Evolutionary conservation across 164 flowering plant species (phyloP).

Genomic region (Echeveria elegans): DNA sequence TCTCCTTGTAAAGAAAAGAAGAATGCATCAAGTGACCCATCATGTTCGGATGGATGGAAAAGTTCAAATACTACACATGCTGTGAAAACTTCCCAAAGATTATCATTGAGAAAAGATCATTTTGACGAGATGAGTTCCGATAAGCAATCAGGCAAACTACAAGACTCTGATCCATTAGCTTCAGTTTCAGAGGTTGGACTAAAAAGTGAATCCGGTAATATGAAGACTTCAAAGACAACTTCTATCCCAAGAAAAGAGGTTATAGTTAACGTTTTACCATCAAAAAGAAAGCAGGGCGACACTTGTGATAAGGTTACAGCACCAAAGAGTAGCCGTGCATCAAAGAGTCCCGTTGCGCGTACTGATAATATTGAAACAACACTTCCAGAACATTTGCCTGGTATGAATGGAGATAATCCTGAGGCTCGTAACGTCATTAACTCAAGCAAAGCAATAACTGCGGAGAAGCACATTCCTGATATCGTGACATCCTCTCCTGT

Average conservation of each 20-base stretch:
- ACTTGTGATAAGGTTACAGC: conserved; percentile 21
- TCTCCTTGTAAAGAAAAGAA: neutral
- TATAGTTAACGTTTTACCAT: conserved; percentile 18
- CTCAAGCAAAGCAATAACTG: too few species aligned
- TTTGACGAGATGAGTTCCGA: neutral
- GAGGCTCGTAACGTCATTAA: too few species aligned
- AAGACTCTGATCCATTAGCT: neutral
- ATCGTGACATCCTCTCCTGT: too few species aligned
- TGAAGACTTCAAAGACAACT: conserved; percentile 7
- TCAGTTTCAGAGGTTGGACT: neutral
- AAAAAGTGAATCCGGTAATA: conserved; percentile 11
- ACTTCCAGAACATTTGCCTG: too few species aligned
- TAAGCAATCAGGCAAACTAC: neutral
- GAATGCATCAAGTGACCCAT: neutral
- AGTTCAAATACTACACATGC: neutral
- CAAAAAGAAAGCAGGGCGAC: conserved; percentile 23
- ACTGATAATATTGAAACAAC: too few species aligned
- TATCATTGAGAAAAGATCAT: neutral
- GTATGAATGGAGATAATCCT: too few species aligned
- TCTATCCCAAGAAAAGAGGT: conserved; percentile 15
- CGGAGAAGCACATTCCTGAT: too few species aligned
- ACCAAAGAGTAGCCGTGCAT: conserved; percentile 16
- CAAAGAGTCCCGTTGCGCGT: conserved; percentile 12
- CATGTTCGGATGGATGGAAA: neutral
- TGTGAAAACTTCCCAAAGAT: neutral